Evolutionary conservation across 257 asterid species (phyloP).

Genomic region (Salvia splendens): DNA sequence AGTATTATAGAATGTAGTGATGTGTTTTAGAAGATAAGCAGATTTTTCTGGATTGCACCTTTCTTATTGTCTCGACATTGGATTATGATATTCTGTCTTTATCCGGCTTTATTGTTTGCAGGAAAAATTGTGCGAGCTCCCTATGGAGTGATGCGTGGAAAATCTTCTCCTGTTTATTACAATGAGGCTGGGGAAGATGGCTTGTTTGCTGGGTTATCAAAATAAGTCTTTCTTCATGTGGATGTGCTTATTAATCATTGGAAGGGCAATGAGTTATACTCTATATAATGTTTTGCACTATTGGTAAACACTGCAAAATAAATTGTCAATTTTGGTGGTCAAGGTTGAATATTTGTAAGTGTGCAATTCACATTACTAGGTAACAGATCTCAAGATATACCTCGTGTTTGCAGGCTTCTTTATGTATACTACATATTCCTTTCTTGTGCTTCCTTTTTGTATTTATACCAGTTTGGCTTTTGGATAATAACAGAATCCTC

Average conservation of each 20-base stretch:
- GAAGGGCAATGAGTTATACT: slow-evolving; percentile 1
- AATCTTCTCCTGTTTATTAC: slow-evolving; percentile 84
- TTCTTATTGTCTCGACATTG: slow-evolving; percentile 8
- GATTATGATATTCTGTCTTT: slow-evolving; percentile 4
- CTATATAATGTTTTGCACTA: neutral
- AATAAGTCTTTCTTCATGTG: slow-evolving; percentile 46
- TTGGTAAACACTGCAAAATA: too few relatives aligned
- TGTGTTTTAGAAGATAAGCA: slow-evolving; percentile 6
- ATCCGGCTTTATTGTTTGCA: slow-evolving; percentile 35
- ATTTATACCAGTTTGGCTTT: neutral
- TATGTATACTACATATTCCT: neutral
- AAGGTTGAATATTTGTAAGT: slow-evolving; percentile 15
- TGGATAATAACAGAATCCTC: slow-evolving; percentile 1
- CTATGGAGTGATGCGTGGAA: slow-evolving; percentile 87
- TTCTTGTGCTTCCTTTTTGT: neutral
- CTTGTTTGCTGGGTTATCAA: slow-evolving; percentile 78
- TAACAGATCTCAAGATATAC: neutral
- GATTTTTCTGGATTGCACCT: slow-evolving; percentile 10
- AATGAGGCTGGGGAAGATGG: slow-evolving; percentile 92
- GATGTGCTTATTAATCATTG: slow-evolving; percentile 19
- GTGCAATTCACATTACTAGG: neutral
- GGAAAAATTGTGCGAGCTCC: slow-evolving; percentile 89
- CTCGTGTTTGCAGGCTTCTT: neutral
- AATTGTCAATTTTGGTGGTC: neutral
- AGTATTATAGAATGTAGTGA: neutral